These are phyloP conservation scores for Pestalotiopsis sp. DNA, from an alignment of 2,329 filamentous ascomycete species.

Conservation along the genomic window DNA sequence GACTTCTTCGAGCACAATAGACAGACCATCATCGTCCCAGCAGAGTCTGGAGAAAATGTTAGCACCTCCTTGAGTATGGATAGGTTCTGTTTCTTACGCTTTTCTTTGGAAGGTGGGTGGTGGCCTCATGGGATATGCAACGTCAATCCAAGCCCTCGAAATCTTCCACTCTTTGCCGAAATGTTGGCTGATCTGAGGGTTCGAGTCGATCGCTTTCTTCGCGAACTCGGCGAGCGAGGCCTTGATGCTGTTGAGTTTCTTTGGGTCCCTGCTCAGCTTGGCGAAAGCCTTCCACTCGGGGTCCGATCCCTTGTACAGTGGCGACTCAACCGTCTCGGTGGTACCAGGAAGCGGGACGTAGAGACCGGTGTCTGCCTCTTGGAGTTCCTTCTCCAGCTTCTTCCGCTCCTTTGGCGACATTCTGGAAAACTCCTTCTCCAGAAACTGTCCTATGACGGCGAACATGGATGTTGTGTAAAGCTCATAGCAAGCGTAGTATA, in stretches of 20 bases:
- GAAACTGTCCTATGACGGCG: slow-evolving; percentile 42
- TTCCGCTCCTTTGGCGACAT: slow-evolving; percentile 44
- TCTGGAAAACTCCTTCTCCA: slow-evolving; percentile 42
- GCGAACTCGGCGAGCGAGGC: slow-evolving; percentile 29
- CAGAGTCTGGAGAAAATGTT: background rate
- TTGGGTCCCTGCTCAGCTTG: slow-evolving; percentile 54
- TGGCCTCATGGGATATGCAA: slow-evolving; percentile 58
- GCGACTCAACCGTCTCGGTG: slow-evolving; percentile 45
- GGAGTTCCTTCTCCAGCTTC: slow-evolving; percentile 35
- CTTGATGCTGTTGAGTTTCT: slow-evolving; percentile 47
- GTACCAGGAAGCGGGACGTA: slow-evolving; percentile 66
- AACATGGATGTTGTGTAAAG: slow-evolving; percentile 48
- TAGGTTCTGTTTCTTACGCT: slow-evolving; percentile 48
- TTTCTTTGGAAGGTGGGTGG: slow-evolving; percentile 60
- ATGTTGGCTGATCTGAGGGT: slow-evolving; percentile 41
- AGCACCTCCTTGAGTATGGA: slow-evolving; percentile 22
- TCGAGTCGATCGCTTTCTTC: slow-evolving; percentile 39
- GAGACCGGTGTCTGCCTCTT: slow-evolving; percentile 42
- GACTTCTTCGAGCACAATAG: slow-evolving; percentile 47
- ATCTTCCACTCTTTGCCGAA: slow-evolving; percentile 50
- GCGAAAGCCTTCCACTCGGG: slow-evolving; percentile 65
- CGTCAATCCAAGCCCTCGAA: slow-evolving; percentile 58
- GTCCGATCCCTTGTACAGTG: slow-evolving; percentile 55
- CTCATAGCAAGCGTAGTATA: slow-evolving; percentile 37
- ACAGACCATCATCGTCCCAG: slow-evolving; percentile 49